phyloP scores from a whole-genome alignment of 192 early-diverging fungal genomes.

The Coemansia sp. region DNA sequence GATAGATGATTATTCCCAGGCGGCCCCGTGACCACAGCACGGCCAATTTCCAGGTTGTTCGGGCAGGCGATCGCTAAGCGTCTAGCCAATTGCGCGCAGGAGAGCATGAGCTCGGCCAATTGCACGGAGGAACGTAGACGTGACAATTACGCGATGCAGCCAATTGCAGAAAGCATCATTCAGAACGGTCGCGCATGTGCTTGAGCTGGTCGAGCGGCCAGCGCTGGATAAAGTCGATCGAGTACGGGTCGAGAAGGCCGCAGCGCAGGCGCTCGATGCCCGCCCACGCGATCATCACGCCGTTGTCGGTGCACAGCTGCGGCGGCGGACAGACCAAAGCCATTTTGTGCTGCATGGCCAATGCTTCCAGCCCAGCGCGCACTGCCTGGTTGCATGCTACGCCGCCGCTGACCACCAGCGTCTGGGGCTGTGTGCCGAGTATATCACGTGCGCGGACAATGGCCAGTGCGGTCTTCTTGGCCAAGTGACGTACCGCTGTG shows the following conservation, averaged over 20 bases:
- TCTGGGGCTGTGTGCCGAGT: conserved; percentile 33
- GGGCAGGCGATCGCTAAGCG: neutral
- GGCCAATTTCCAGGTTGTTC: conserved; percentile 1
- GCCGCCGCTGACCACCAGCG: conserved; percentile 72
- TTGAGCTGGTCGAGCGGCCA: conserved; percentile 67
- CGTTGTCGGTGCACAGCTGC: conserved; percentile 76
- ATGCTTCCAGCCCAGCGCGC: conserved; percentile 40
- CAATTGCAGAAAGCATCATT: too few species aligned
- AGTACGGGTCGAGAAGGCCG: conserved; percentile 67
- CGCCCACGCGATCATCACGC: conserved; percentile 83
- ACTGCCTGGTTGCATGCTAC: conserved; percentile 71
- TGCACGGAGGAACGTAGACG: neutral
- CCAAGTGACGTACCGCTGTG: conserved; percentile 58
- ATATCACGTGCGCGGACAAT: conserved; percentile 45
- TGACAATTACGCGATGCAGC: neutral
- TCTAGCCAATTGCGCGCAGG: neutral
- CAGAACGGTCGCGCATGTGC: conserved; percentile 24
- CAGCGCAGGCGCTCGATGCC: conserved; percentile 67
- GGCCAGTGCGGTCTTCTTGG: conserved; percentile 62
- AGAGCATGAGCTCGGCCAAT: neutral
- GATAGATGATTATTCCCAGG: neutral
- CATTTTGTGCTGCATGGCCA: conserved; percentile 47
- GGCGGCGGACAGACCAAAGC: conserved; percentile 74
- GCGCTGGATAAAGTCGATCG: conserved; percentile 68
- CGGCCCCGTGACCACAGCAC: neutral